A percentile compares a stretch with the other conserved stretches of the same genome.
Evolutionary conservation across 306 rosid species (phyloP).

Genomic region (Trifolium fragiferum): DNA sequence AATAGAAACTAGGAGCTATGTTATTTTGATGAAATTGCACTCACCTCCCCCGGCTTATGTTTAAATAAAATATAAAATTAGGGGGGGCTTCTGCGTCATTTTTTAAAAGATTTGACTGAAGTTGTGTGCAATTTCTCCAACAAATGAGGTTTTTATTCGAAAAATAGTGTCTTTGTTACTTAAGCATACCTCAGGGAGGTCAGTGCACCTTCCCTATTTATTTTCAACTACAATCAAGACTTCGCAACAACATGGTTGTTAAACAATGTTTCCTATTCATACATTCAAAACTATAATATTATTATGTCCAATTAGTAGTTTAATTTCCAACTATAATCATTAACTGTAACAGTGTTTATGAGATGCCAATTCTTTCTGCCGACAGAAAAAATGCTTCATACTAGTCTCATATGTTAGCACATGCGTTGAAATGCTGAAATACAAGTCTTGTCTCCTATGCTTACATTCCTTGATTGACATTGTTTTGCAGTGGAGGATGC

Average conservation of each 20-base stretch:
- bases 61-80: no score
- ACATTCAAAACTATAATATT: not conserved
- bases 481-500: slow-evolving; percentile 80
- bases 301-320: not conserved
- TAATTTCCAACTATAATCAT: not conserved
- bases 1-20: slow-evolving; percentile 4
- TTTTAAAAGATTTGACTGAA: no score
- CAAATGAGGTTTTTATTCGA: no score
- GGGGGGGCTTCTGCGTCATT: no score
- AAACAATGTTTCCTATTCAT: not conserved
- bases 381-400: not conserved
- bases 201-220: not conserved
- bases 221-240: not conserved
- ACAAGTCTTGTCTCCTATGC: not conserved
- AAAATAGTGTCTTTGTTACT: no score
- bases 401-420: not conserved
- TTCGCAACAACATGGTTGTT: not conserved
- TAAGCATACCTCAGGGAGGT: no score
- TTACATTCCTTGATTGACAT: slow-evolving; percentile 14
- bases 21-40: no score
- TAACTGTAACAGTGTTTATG: not conserved
- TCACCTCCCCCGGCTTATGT: no score
- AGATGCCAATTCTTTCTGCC: not conserved
- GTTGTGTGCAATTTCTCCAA: no score
- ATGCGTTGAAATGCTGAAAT: slow-evolving; percentile 11